These are phyloP conservation scores for Scalesia atractyloides DNA, from an alignment of 129 eudicot genomes.

Conservation along the genomic window DNA sequence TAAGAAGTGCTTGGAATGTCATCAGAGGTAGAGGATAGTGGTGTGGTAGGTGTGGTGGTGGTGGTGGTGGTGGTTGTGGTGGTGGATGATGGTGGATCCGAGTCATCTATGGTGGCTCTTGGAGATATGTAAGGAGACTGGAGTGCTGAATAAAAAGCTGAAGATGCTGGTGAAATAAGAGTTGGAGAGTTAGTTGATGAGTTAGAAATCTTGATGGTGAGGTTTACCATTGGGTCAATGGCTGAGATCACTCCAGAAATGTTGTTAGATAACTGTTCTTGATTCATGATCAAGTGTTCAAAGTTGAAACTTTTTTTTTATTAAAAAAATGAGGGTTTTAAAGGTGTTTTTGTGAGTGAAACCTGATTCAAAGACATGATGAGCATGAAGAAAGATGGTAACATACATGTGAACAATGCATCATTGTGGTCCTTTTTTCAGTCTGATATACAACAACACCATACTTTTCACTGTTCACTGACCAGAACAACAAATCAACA, in stretches of 20 bases:
- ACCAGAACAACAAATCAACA: conserved; percentile 25
- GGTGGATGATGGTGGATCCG: conserved; percentile 37
- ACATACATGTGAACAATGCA: conserved; percentile 50
- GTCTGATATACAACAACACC: conserved; percentile 32
- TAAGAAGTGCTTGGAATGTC: conserved; percentile 86
- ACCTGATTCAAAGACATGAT: conserved; percentile 27
- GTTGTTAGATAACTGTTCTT: conserved; percentile 37
- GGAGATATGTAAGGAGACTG: conserved; percentile 97
- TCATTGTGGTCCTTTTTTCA: conserved; percentile 43
- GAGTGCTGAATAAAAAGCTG: conserved; percentile 86
- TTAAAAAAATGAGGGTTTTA: conserved; percentile 27
- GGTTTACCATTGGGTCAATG: conserved; percentile 43
- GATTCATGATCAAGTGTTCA: conserved; percentile 39
- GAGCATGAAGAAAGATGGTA: conserved; percentile 34
- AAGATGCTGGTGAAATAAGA: conserved; percentile 69
- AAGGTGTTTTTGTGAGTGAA: conserved; percentile 28
- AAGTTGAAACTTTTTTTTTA: neutral
- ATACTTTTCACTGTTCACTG: conserved; percentile 38
- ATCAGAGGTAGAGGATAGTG: conserved; percentile 54
- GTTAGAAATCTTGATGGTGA: conserved; percentile 66
- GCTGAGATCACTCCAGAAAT: conserved; percentile 33
- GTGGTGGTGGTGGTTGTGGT: conserved; percentile 30
- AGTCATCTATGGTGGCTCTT: conserved; percentile 50
- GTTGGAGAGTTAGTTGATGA: conserved; percentile 56
- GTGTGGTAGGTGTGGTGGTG: conserved; percentile 17